Percentiles rank a stretch among this genome's conserved stretches.
These are phyloP conservation scores for Aspergillus funiculosus DNA, from an alignment of 495 filamentous ascomycete species.

Conservation along the genomic window DNA sequence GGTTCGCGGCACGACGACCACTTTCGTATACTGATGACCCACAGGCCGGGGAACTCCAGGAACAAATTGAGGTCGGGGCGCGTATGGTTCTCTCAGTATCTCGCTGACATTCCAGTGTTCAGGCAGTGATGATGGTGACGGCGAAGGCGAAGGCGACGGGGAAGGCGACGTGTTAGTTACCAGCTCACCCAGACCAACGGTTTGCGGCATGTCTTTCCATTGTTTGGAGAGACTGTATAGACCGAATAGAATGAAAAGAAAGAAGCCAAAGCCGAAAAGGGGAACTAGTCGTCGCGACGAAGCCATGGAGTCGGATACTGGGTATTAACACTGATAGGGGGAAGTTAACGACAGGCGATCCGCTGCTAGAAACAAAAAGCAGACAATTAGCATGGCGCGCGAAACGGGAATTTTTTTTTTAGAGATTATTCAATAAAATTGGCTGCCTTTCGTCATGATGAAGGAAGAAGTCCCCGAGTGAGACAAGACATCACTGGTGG, in stretches of 20 bases:
- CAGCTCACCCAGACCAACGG: constrained; percentile 34
- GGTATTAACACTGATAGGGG: constrained; percentile 1
- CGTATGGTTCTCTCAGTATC: constrained; percentile 20
- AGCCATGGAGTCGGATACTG: constrained; percentile 29
- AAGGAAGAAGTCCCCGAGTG: too few relatives aligned
- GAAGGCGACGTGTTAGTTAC: constrained; percentile 15
- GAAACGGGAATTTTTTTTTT: not conserved
- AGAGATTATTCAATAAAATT: not conserved
- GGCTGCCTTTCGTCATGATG: too few relatives aligned
- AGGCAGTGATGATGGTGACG: too few relatives aligned
- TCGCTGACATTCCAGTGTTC: constrained; percentile 25
- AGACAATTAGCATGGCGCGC: not conserved
- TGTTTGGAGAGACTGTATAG: constrained; percentile 28
- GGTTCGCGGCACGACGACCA: constrained; percentile 54
- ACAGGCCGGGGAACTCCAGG: constrained; percentile 40
- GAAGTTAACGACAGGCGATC: not conserved
- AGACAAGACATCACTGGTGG: too few relatives aligned
- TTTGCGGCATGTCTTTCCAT: constrained; percentile 34
- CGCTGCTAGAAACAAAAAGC: not conserved
- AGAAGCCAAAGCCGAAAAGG: constrained; percentile 36
- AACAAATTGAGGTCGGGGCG: constrained; percentile 31
- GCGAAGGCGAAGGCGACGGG: constrained; percentile 8
- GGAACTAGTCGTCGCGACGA: constrained; percentile 33
- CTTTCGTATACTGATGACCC: constrained; percentile 42
- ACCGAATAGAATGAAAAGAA: constrained; percentile 27